A percentile compares a stretch with the other conserved stretches of the same genome.
These are phyloP conservation scores for Moesziomyces aphidis DNA, from an alignment of 1,284 basidiomycete genomes.

Conservation along the genomic window DNA sequence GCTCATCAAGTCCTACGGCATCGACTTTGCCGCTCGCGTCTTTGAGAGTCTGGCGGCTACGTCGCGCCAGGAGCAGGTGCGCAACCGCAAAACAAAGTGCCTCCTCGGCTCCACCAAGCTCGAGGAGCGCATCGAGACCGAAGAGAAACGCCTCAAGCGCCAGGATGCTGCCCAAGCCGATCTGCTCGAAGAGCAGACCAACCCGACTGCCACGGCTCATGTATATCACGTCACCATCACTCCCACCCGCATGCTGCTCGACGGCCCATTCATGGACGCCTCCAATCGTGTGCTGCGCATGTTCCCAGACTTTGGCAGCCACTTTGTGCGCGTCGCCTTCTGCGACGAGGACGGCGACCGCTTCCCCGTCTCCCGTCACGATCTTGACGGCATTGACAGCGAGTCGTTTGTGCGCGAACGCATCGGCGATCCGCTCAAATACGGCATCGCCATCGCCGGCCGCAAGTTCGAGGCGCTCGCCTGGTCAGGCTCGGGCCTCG, in stretches of 20 bases:
- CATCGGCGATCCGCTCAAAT: constrained; percentile 26
- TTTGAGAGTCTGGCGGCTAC: constrained; percentile 17
- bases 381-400: constrained; percentile 27
- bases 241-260: constrained; percentile 21
- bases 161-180: constrained; percentile 4
- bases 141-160: constrained; percentile 18
- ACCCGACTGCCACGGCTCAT: constrained; percentile 19
- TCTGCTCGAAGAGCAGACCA: constrained; percentile 3
- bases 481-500: constrained; percentile 32
- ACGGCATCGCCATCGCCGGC: constrained; percentile 30
- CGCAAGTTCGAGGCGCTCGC: constrained; percentile 30
- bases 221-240: constrained; percentile 38
- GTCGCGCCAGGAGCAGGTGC: constrained; percentile 20
- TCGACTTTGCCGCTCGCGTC: constrained; percentile 17
- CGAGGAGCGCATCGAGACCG: constrained; percentile 11
- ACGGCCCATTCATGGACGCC: constrained; percentile 31
- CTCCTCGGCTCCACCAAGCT: constrained; percentile 18
- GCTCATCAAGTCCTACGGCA: constrained; percentile 13
- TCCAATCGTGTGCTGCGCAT: constrained; percentile 35
- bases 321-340: constrained; percentile 34
- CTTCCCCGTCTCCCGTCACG: constrained; percentile 31
- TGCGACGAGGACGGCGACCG: constrained; percentile 38
- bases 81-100: constrained; percentile 20
- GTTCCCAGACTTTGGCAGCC: constrained; percentile 29
- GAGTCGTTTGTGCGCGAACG: constrained; percentile 38